Evolutionary conservation across 2,329 filamentous ascomycete genomes (phyloP).

Genomic region (Hymenotorrendiella dingleyae): DNA sequence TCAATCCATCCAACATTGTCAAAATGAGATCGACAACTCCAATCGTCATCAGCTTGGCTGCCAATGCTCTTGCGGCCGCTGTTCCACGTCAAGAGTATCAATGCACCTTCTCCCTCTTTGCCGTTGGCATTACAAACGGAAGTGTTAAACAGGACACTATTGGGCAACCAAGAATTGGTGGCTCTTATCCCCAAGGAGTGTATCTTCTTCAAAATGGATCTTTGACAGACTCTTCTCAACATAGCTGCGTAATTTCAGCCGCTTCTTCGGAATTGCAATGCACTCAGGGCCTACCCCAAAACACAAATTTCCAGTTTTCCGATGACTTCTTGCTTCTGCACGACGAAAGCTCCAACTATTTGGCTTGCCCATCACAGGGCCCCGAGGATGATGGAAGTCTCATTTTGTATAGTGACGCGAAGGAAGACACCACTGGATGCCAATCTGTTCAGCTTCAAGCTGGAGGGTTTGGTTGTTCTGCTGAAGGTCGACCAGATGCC

Average conservation of each 20-base stretch:
- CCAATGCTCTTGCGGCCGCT: conserved; percentile 12
- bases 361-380: conserved; percentile 24
- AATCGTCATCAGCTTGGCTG: background rate
- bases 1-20: too few species aligned
- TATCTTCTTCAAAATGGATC: conserved; percentile 20
- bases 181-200: conserved; percentile 16
- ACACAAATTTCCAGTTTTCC: conserved; percentile 18
- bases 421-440: conserved; percentile 22
- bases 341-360: conserved; percentile 16
- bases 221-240: conserved; percentile 17
- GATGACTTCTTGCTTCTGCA: conserved; percentile 18
- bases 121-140: conserved; percentile 19
- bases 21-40: background rate
- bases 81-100: conserved; percentile 15
- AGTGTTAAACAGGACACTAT: conserved; percentile 17
- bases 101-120: conserved; percentile 25
- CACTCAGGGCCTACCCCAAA: conserved; percentile 8
- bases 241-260: conserved; percentile 23
- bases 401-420: conserved; percentile 21
- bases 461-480: conserved; percentile 23
- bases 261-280: conserved; percentile 23
- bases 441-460: conserved; percentile 19
- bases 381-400: conserved; percentile 24
- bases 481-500: conserved; percentile 12
- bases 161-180: conserved; percentile 24